Percentiles rank a stretch among this genome's conserved stretches.
Evolutionary conservation across 306 rosid genomes (phyloP).

Genomic region (Elaeagnus macrophylla): DNA sequence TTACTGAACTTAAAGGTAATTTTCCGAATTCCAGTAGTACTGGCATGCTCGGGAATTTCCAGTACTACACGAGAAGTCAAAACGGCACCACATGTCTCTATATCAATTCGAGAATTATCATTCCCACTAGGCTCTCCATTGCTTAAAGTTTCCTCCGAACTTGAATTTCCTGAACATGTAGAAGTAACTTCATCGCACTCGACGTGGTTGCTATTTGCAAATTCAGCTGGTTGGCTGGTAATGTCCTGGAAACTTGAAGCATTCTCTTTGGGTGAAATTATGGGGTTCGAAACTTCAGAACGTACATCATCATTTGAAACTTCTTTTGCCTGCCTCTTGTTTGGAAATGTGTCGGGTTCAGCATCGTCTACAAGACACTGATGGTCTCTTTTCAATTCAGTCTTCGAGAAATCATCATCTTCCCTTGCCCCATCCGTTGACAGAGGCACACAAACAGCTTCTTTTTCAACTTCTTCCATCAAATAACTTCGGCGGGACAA

Average conservation of each 20-base stretch:
- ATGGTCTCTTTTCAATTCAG: slow-evolving; percentile 61
- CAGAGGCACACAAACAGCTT: slow-evolving; percentile 36
- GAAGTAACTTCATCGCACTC: slow-evolving; percentile 78
- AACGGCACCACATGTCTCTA: slow-evolving; percentile 25
- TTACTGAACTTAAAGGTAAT: slow-evolving; percentile 85
- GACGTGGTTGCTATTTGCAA: slow-evolving; percentile 27
- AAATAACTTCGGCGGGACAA: background rate
- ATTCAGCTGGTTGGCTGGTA: slow-evolving; percentile 58
- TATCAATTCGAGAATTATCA: slow-evolving; percentile 28
- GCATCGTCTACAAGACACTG: slow-evolving; percentile 32
- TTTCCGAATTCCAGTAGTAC: slow-evolving; percentile 74
- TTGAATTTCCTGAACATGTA: slow-evolving; percentile 51
- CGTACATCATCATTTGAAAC: slow-evolving; percentile 74
- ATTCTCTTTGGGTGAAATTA: slow-evolving; percentile 48
- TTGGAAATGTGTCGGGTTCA: slow-evolving; percentile 33
- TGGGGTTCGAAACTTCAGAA: slow-evolving; percentile 82
- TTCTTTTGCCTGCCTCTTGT: slow-evolving; percentile 66
- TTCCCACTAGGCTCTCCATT: slow-evolving; percentile 34
- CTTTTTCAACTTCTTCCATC: slow-evolving; percentile 76
- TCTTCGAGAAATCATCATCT: slow-evolving; percentile 24
- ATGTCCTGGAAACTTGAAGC: slow-evolving; percentile 53
- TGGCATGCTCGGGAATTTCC: slow-evolving; percentile 70
- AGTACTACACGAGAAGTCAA: slow-evolving; percentile 58
- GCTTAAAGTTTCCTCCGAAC: slow-evolving; percentile 51
- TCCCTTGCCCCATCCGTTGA: slow-evolving; percentile 37